phyloP scores from a whole-genome alignment of 163 green algal genomes.

The Scenedesmus sp. region DNA sequence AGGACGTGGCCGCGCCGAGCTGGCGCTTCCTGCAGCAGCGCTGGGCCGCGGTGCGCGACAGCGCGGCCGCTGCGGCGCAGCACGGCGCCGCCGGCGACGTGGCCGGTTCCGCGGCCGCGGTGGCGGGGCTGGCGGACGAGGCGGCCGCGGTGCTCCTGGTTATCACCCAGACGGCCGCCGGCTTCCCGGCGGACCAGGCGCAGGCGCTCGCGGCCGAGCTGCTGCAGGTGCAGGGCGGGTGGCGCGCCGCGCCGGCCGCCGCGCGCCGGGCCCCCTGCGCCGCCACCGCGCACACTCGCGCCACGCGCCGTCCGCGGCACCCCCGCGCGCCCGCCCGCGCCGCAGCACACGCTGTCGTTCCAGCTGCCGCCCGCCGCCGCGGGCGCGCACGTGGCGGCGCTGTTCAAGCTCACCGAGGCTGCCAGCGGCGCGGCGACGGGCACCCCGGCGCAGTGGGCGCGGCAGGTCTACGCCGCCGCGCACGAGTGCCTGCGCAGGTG shows the following conservation, averaged over 20 bases:
- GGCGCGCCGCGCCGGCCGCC: too few relatives aligned
- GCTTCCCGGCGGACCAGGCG: constrained; percentile 70
- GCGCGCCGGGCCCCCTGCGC: too few relatives aligned
- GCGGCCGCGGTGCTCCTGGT: constrained; percentile 72
- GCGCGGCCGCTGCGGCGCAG: background rate
- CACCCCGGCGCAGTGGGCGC: constrained; percentile 42
- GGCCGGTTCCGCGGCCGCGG: background rate
- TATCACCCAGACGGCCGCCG: constrained; percentile 65
- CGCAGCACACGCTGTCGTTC: constrained; percentile 69
- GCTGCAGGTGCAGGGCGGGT: constrained; percentile 55
- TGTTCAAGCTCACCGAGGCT: constrained; percentile 59
- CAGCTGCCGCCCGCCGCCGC: constrained; percentile 62
- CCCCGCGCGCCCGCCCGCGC: too few relatives aligned
- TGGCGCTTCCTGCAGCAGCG: constrained; percentile 78
- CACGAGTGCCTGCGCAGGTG: constrained; percentile 53
- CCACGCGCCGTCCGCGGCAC: too few relatives aligned
- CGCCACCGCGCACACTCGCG: too few relatives aligned
- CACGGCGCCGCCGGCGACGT: background rate
- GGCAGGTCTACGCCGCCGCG: constrained; percentile 45
- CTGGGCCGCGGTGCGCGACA: constrained; percentile 54
- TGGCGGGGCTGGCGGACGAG: constrained; percentile 49
- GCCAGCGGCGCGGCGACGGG: background rate
- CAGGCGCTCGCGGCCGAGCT: constrained; percentile 65
- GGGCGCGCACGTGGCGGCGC: constrained; percentile 68
- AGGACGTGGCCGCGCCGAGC: constrained; percentile 64